Evolutionary conservation across 768 basidiomycete genomes (phyloP), one percentile per base, ranked within the genome.

Genomic region (Brasilioporus rufonigricans): DNA sequence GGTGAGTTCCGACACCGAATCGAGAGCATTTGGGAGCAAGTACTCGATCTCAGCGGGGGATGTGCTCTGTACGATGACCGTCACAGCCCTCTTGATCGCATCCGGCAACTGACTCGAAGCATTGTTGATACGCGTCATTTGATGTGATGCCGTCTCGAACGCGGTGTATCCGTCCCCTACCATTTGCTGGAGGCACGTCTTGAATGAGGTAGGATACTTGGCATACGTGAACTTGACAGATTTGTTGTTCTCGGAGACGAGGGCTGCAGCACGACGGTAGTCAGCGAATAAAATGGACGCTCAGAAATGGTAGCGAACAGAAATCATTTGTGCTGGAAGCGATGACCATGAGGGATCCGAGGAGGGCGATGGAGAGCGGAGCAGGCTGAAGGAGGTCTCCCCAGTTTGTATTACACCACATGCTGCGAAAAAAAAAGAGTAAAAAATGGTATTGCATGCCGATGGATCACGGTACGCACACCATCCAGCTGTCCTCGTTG

Each of bases 111-210:
- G 60, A 32, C 53, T 48, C 13, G 60, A 62, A 4, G 61, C 60
- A 2, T 62, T 62, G 23, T 62, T 54, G 53, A 62, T 62, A 7
- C 60, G 61, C 11, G 50, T 62, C 61, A 62, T 62, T 36, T 62
- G 50, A 29, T 62, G 48, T 4, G 60, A 62, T 9, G 60, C 56
- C 0, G 56, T 62, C 48, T 62, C 61, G 36, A 62, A 62, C 31
- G 60, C 61, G 27, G 23, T 62, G n/a, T 62, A 62, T 6, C 61
- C 61, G 13, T 62, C 60, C 8, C 61, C 61, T 1, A 62, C 60
- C 60, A 62, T 62, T 50, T 62, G 61, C 33, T 62, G 61, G 33
- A 62, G 60, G 36, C 56, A 62, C 11, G 61, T 55, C 53, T 62
- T 62, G 51, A 62, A 62, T 33, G 61, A 62, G 29, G 55, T 61